A percentile compares a stretch with the other conserved stretches of the same genome.
Conservation (phyloP, 768 basidiomycete species). For the Krasilnikovozyma curviuscula region DNA sequence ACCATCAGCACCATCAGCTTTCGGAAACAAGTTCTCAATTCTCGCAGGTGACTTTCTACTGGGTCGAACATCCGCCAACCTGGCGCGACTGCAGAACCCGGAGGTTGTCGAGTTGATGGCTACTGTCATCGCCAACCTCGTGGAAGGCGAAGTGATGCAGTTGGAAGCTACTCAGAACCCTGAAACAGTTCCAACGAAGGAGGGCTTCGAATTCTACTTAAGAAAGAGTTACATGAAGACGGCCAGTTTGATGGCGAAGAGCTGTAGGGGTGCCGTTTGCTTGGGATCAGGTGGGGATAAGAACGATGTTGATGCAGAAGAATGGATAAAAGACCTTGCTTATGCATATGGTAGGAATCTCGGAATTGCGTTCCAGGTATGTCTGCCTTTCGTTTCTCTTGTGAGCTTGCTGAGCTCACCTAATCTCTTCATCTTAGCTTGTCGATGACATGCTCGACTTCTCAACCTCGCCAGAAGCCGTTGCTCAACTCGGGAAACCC, state of each 20-base stretch:
- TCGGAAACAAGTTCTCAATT: constrained; percentile 83
- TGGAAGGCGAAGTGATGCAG: constrained; percentile 89
- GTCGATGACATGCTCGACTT: constrained; percentile 93
- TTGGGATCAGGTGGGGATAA: constrained; percentile 52
- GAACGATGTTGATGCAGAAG: constrained; percentile 35
- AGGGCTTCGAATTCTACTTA: constrained; percentile 43
- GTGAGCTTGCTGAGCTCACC: background rate
- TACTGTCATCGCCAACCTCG: constrained; percentile 78
- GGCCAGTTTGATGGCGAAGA: constrained; percentile 77
- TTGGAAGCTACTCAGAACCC: constrained; percentile 28
- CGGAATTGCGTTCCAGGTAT: constrained; percentile 88
- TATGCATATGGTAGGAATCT: constrained; percentile 79
- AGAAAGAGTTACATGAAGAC: constrained; percentile 87
- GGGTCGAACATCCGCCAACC: constrained; percentile 68
- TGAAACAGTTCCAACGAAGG: constrained; percentile 19
- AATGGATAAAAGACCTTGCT: constrained; percentile 68
- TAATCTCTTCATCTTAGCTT: constrained; percentile 35
- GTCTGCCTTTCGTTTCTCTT: constrained; percentile 11
- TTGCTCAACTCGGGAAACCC: constrained; percentile 64
- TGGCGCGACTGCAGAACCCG: constrained; percentile 62
- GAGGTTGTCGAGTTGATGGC: constrained; percentile 89
- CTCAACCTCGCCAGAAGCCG: constrained; percentile 41
- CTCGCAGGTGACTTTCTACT: constrained; percentile 91
- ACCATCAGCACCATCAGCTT: constrained; percentile 50
- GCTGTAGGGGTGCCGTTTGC: constrained; percentile 62